A percentile compares a stretch with the other conserved stretches of the same genome.
These are phyloP conservation scores for Aristolochia californica DNA, from an alignment of 164 flowering plant species.

Conservation along the genomic window DNA sequence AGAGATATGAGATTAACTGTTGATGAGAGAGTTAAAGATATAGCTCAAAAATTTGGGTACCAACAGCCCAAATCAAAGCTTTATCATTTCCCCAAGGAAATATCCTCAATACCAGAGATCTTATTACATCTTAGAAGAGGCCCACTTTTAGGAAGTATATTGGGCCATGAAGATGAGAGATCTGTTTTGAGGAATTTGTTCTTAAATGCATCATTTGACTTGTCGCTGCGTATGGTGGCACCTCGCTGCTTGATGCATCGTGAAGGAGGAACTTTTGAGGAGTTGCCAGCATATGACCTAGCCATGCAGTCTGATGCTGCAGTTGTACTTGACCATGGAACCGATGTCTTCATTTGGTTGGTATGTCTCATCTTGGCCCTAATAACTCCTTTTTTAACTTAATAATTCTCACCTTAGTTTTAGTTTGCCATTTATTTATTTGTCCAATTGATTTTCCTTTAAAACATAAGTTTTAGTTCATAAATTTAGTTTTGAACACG, in stretches of 20 bases:
- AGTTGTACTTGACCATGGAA: conserved; percentile 98
- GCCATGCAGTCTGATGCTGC: conserved; percentile 99
- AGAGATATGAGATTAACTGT: conserved; percentile 56
- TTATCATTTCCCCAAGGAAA: conserved; percentile 79
- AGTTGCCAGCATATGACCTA: conserved; percentile 90
- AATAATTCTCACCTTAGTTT: neutral
- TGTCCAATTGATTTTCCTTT: too few species aligned
- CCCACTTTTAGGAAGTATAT: conserved; percentile 76
- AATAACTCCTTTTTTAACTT: neutral
- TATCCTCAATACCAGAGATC: conserved; percentile 61
- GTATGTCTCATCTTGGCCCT: conserved; percentile 32
- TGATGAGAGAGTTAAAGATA: conserved; percentile 90
- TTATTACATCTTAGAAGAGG: conserved; percentile 91
- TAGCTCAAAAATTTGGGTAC: conserved; percentile 69
- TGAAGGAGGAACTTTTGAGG: conserved; percentile 97
- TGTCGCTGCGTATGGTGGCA: conserved; percentile 93
- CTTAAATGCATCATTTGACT: conserved; percentile 84
- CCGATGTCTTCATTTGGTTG: conserved; percentile 99
- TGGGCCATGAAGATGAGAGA: conserved; percentile 99
- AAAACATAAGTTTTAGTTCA: too few species aligned
- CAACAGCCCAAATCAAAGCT: conserved; percentile 71
- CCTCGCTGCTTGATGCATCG: conserved; percentile 98
- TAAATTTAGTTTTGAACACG: too few species aligned
- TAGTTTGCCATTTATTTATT: neutral
- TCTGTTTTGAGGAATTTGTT: conserved; percentile 77